Evolutionary conservation across 2,329 filamentous ascomycete species (phyloP).

Genomic region (Aspergillus sp.): DNA sequence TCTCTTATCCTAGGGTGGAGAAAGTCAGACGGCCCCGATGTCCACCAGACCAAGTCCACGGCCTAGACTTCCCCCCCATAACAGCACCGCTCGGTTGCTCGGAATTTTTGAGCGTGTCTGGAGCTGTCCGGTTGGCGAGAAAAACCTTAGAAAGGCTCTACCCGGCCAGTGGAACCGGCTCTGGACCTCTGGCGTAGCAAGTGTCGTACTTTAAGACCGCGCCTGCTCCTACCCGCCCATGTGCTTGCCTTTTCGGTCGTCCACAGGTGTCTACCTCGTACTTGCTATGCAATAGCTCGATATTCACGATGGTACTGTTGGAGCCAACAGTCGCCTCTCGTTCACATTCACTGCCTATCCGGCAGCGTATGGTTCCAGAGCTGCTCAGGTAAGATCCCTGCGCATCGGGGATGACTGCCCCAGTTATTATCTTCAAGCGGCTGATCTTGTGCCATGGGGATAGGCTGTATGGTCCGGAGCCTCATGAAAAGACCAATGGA

Average conservation of each 20-base stretch:
- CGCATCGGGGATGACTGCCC: neutral
- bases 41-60: neutral
- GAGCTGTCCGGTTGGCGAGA: neutral
- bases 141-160: neutral
- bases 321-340: constrained; percentile 9
- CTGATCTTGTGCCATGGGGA: neutral
- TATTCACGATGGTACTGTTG: constrained; percentile 10
- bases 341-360: neutral
- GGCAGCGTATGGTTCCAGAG: constrained; percentile 12
- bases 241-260: neutral
- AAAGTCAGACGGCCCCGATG: neutral
- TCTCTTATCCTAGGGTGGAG: constrained; percentile 9
- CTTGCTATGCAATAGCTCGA: constrained; percentile 10
- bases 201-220: neutral
- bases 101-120: neutral
- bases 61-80: constrained; percentile 5
- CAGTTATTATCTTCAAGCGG: neutral
- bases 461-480: constrained; percentile 7
- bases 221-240: neutral
- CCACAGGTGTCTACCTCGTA: neutral
- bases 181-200: neutral
- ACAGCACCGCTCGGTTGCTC: neutral
- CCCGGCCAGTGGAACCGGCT: neutral
- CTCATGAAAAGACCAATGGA: constrained; percentile 1
- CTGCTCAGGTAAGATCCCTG: constrained; percentile 12